Percentiles rank a stretch among this genome's conserved stretches.
These are phyloP conservation scores for Lolium rigidum DNA, from an alignment of 176 grass and related monocot genomes.

Conservation along the genomic window DNA sequence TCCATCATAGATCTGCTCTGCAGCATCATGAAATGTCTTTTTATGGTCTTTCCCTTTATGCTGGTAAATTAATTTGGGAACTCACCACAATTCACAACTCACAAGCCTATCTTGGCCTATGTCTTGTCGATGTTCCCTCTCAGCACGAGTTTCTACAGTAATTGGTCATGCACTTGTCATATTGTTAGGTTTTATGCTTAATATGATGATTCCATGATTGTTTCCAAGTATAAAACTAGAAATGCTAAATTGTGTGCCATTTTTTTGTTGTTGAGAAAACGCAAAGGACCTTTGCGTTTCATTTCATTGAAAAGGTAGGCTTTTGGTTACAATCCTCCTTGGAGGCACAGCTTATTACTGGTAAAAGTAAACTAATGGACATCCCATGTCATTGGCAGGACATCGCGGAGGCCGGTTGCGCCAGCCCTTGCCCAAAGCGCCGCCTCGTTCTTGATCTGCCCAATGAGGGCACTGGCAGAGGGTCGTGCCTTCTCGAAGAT, in stretches of 20 bases:
- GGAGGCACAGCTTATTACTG: too few species aligned
- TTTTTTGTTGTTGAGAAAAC: too few species aligned
- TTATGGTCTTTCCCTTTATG: background rate
- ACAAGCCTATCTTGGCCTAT: background rate
- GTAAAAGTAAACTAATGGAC: too few species aligned
- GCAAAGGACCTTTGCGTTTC: too few species aligned
- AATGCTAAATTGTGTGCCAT: background rate
- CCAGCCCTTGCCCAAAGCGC: too few species aligned
- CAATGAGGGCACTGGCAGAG: too few species aligned
- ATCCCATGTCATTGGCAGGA: too few species aligned
- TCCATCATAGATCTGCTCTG: background rate
- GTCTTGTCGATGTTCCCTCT: background rate
- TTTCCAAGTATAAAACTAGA: conserved; percentile 18
- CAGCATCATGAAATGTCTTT: conserved; percentile 18
- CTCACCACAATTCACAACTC: background rate
- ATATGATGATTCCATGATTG: background rate
- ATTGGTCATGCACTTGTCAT: background rate
- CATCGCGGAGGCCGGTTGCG: too few species aligned
- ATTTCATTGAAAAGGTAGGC: too few species aligned
- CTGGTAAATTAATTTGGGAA: background rate
- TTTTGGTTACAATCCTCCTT: too few species aligned
- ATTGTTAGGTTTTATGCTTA: background rate
- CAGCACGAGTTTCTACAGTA: background rate
- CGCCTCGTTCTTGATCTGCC: too few species aligned
- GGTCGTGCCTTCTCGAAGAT: too few species aligned